Evolutionary conservation across 2,329 filamentous ascomycete species (phyloP).

Genomic region (Penicillium hordei): DNA sequence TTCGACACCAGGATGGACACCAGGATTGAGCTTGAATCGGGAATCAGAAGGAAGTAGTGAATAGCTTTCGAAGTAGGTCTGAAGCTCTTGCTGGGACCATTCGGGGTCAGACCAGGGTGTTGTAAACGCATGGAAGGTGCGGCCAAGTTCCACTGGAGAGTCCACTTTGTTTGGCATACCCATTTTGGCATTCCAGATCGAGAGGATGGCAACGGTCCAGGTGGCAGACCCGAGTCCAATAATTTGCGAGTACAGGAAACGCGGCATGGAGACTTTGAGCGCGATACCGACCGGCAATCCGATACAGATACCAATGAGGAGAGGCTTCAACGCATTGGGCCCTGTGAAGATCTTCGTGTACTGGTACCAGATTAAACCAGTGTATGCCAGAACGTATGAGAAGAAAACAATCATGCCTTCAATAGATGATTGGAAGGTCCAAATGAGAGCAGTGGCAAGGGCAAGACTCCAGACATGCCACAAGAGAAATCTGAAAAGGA

Average conservation of each 20-base stretch:
- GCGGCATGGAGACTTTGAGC: constrained; percentile 41
- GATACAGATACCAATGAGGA: constrained; percentile 47
- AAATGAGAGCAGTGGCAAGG: constrained; percentile 52
- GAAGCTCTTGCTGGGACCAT: constrained; percentile 54
- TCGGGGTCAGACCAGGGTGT: constrained; percentile 46
- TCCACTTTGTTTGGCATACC: constrained; percentile 46
- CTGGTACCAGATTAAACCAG: constrained; percentile 55
- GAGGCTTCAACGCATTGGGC: constrained; percentile 49
- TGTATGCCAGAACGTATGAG: constrained; percentile 51
- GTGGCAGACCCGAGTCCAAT: constrained; percentile 52
- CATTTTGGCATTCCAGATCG: constrained; percentile 51
- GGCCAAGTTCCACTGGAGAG: constrained; percentile 35
- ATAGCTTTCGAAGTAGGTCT: constrained; percentile 48
- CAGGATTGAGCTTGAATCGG: constrained; percentile 44
- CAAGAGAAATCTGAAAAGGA: constrained; percentile 51
- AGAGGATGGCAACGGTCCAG: constrained; percentile 54
- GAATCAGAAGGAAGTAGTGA: constrained; percentile 44
- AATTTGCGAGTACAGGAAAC: constrained; percentile 49
- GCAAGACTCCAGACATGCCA: constrained; percentile 56
- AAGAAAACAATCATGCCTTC: constrained; percentile 52
- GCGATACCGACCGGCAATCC: constrained; percentile 51
- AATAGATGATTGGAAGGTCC: constrained; percentile 49
- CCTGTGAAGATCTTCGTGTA: constrained; percentile 56
- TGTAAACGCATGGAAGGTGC: constrained; percentile 47
- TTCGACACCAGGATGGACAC: constrained; percentile 46